A percentile compares a stretch with the other conserved stretches of the same genome.
phyloP scores from a whole-genome alignment of 1,284 basidiomycete genomes.

The Neolentinus lepideus region DNA sequence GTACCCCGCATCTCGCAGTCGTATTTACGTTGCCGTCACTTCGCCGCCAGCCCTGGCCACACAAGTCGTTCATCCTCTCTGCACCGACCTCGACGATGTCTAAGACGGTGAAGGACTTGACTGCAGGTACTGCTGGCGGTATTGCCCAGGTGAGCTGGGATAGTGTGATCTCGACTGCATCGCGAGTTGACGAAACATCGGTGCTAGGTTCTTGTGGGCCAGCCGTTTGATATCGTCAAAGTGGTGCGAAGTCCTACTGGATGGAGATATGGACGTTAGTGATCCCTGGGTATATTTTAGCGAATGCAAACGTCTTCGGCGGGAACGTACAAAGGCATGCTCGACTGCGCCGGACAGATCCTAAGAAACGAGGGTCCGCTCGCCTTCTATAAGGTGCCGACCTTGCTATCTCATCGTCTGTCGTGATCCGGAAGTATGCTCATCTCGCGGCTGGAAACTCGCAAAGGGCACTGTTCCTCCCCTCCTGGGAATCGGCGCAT shows the following conservation, averaged over 20 bases:
- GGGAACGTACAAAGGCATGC: conserved; percentile 84
- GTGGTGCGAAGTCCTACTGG: conserved; percentile 47
- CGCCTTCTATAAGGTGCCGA: conserved; percentile 89
- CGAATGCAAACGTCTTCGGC: conserved; percentile 93
- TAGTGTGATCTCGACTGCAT: conserved; percentile 4
- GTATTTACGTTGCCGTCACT: neutral
- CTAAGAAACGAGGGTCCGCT: conserved; percentile 87
- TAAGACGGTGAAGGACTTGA: conserved; percentile 64
- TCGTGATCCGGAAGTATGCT: conserved; percentile 4
- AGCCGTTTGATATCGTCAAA: conserved; percentile 97
- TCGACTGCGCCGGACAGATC: conserved; percentile 85
- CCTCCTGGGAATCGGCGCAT: conserved; percentile 88
- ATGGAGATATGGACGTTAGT: neutral
- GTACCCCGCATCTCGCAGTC: neutral
- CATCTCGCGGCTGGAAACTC: neutral
- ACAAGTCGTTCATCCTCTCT: neutral
- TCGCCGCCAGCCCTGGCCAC: neutral
- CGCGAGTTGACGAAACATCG: neutral
- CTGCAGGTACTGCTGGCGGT: conserved; percentile 83
- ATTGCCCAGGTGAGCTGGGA: conserved; percentile 67
- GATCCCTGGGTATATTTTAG: conserved; percentile 25
- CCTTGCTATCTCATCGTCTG: conserved; percentile 3
- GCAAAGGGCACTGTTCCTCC: conserved; percentile 87
- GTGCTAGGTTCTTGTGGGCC: conserved; percentile 78
- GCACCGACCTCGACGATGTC: neutral